Percentiles rank a stretch among this genome's conserved stretches.
These are phyloP conservation scores for Corynespora cassiicola DNA, from an alignment of 2,329 filamentous ascomycete species.

Conservation along the genomic window DNA sequence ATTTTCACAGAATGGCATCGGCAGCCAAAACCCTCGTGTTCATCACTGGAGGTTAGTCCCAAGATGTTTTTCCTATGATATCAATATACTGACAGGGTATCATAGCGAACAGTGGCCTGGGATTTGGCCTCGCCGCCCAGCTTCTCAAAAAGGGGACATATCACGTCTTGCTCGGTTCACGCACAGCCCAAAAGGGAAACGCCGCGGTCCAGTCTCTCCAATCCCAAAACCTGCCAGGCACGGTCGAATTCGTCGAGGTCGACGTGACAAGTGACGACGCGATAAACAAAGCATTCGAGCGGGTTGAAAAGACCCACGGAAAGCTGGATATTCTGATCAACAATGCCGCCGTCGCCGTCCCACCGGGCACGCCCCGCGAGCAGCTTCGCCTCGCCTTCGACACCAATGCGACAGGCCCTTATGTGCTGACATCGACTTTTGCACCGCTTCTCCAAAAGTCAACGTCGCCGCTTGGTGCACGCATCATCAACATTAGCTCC, in stretches of 20 bases:
- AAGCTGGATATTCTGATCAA: constrained; percentile 45
- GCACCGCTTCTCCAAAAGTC: constrained; percentile 24
- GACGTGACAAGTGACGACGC: constrained; percentile 51
- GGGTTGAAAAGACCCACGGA: constrained; percentile 31
- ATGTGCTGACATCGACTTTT: constrained; percentile 28
- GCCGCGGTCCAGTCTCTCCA: constrained; percentile 27
- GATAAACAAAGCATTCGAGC: constrained; percentile 43
- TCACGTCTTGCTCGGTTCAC: constrained; percentile 24
- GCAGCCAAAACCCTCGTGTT: constrained; percentile 33
- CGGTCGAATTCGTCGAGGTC: constrained; percentile 47
- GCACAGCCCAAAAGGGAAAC: constrained; percentile 25
- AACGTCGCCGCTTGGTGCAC: constrained; percentile 16
- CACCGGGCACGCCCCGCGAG: constrained; percentile 12
- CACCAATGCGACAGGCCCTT: constrained; percentile 36
- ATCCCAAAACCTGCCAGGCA: constrained; percentile 22
- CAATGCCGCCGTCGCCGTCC: constrained; percentile 40
- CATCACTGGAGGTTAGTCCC: constrained; percentile 43
- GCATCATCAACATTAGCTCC: constrained; percentile 46
- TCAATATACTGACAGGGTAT: constrained; percentile 1
- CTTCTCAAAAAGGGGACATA: constrained; percentile 44
- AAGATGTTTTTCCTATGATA: constrained; percentile 4
- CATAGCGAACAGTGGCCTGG: constrained; percentile 54
- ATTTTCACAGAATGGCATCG: constrained; percentile 28
- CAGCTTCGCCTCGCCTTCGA: constrained; percentile 33
- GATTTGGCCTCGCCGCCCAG: constrained; percentile 50